These are phyloP conservation scores for Ceratocystis huliohia DNA, from an alignment of 2,329 filamentous ascomycete species.

Conservation along the genomic window DNA sequence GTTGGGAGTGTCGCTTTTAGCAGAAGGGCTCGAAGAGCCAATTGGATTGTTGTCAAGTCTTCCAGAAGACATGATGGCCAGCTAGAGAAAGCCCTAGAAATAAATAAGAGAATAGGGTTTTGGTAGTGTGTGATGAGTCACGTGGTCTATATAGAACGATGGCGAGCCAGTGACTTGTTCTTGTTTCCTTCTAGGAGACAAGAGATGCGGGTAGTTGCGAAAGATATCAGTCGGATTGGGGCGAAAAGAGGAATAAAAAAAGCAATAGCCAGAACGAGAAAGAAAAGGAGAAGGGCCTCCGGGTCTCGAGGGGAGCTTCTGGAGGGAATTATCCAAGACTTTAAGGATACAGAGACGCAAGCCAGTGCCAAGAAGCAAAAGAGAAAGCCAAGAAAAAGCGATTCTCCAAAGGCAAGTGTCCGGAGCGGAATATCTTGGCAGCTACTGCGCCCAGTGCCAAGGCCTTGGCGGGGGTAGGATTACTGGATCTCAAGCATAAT, in stretches of 20 bases:
- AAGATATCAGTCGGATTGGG: background rate
- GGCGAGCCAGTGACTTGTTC: background rate
- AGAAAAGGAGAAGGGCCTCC: background rate
- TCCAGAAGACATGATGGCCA: constrained; percentile 16
- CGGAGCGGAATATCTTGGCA: constrained; percentile 21
- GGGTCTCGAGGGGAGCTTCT: constrained; percentile 2
- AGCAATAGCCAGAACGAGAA: background rate
- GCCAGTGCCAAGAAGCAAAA: constrained; percentile 17
- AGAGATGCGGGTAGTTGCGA: background rate
- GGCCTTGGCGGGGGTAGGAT: constrained; percentile 19
- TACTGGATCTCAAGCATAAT: background rate
- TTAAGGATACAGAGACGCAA: constrained; percentile 14
- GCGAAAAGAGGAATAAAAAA: background rate
- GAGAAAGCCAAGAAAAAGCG: background rate
- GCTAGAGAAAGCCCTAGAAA: background rate
- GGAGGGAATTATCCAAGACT: constrained; percentile 18
- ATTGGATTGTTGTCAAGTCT: constrained; percentile 16
- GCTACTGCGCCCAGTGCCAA: constrained; percentile 21
- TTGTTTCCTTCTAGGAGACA: constrained; percentile 3
- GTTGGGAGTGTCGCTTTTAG: constrained; percentile 42
- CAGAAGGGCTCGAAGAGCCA: constrained; percentile 31
- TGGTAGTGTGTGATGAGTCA: background rate
- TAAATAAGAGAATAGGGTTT: background rate
- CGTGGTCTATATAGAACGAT: background rate
- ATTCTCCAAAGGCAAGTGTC: constrained; percentile 11